Conservation (phyloP, 2,329 filamentous ascomycete species). For the Microascus cirrosus region DNA sequence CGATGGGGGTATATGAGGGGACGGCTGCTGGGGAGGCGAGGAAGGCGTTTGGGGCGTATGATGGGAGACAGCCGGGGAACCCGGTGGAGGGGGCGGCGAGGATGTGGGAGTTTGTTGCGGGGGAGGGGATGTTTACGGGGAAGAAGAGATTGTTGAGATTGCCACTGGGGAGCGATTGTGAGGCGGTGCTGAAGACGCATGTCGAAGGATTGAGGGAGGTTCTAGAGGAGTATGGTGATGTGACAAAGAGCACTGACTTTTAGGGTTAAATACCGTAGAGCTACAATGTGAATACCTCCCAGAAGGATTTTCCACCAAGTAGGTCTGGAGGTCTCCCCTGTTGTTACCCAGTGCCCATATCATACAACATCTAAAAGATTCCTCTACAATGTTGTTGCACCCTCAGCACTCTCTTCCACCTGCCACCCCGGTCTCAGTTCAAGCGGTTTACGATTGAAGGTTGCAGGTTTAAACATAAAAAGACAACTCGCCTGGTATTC, state of each 20-base stretch:
- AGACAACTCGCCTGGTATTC: no score
- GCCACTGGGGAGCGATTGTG: neutral
- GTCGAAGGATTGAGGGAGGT: neutral
- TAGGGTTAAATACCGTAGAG: no score
- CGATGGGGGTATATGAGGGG: constrained; percentile 16
- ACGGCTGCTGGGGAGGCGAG: constrained; percentile 14
- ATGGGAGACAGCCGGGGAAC: constrained; percentile 25
- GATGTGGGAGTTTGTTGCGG: constrained; percentile 24
- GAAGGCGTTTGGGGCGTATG: constrained; percentile 12
- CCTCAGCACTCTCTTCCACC: no score
- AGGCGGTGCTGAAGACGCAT: neutral
- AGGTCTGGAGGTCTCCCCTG: no score
- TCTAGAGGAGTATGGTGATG: neutral
- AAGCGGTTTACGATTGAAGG: no score
- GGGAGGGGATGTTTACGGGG: constrained; percentile 17
- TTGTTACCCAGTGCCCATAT: no score
- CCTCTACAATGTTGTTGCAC: no score
- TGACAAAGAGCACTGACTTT: constrained; percentile 1
- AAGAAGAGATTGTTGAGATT: constrained; percentile 20
- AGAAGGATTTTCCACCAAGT: no score
- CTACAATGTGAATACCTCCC: no score
- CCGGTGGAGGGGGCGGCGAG: constrained; percentile 22
- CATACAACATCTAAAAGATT: no score
- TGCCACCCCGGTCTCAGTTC: no score
- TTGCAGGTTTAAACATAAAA: no score